Conservation (phyloP, 371 early-diverging fungal species). For the Haplosporangium sp. region DNA sequence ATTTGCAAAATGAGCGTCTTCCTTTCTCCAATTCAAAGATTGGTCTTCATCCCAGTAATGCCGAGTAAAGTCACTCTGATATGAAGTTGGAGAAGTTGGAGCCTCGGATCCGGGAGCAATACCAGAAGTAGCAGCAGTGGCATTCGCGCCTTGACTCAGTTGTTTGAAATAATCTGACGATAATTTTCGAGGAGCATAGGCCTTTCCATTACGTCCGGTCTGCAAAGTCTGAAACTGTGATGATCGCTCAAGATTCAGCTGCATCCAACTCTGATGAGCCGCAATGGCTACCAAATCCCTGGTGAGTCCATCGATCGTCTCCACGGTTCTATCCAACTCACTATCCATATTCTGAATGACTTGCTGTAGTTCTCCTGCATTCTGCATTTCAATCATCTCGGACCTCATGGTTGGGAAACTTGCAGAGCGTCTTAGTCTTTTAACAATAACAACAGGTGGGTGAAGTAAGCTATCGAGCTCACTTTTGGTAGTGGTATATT, state of each 20-base stretch:
- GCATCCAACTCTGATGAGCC: constrained; percentile 41
- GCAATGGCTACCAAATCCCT: constrained; percentile 40
- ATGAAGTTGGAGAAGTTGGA: not conserved
- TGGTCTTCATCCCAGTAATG: not conserved
- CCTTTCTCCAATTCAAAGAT: not conserved
- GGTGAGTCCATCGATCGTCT: constrained; percentile 46
- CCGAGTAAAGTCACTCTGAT: not conserved
- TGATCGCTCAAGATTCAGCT: constrained; percentile 25
- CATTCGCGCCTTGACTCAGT: not conserved
- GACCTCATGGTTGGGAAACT: constrained; percentile 25
- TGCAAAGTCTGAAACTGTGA: constrained; percentile 23
- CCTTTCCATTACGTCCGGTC: constrained; percentile 1
- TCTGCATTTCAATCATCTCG: constrained; percentile 12
- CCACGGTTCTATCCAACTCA: constrained; percentile 40
- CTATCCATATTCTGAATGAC: constrained; percentile 31
- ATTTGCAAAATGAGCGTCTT: not conserved
- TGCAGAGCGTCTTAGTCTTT: constrained; percentile 14
- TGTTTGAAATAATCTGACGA: not conserved
- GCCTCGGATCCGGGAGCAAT: not conserved
- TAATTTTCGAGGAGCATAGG: not conserved
- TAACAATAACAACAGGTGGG: not conserved
- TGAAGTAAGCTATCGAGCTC: not conserved
- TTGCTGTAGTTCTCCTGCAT: constrained; percentile 13
- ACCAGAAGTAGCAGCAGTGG: not conserved
- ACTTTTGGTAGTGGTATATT: too few species aligned